A percentile compares a stretch with the other conserved stretches of the same genome.
Evolutionary conservation across 305 asterid genomes (phyloP).

Genomic region (Fraxinus ornus): DNA sequence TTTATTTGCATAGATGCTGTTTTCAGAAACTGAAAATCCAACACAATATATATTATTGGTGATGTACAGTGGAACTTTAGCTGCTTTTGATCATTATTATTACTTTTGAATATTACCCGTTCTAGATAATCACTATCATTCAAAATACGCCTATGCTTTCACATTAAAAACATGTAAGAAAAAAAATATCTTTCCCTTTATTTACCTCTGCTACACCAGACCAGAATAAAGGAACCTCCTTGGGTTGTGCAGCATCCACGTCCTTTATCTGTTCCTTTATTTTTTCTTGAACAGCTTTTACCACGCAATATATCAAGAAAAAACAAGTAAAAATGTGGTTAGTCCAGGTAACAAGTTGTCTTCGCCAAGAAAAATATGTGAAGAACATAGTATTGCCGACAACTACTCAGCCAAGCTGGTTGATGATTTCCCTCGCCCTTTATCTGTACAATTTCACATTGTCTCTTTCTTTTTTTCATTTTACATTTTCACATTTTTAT

Average conservation of each 20-base stretch:
- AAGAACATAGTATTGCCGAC: not conserved
- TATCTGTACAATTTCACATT: not conserved
- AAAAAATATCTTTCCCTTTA: not conserved
- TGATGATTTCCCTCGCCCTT: not conserved
- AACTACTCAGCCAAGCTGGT: conserved; percentile 7
- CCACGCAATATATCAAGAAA: conserved; percentile 26
- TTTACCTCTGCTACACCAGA: conserved; percentile 92
- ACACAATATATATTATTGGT: not conserved
- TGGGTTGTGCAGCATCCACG: conserved; percentile 60
- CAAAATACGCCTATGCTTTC: not conserved
- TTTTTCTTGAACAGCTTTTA: conserved; percentile 66
- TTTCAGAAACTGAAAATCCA: not conserved
- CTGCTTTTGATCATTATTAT: conserved; percentile 4
- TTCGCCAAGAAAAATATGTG: not conserved
- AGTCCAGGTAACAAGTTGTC: not conserved
- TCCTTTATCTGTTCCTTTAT: conserved; percentile 69
- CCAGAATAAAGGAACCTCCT: conserved; percentile 74
- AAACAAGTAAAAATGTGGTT: not conserved
- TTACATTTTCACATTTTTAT: conserved; percentile 1
- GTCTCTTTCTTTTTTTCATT: not conserved
- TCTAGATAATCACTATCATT: not conserved
- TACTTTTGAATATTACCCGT: not conserved
- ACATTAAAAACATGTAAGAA: not conserved
- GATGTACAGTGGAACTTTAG: not conserved
- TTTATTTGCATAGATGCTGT: not conserved